These are phyloP conservation scores for Daldinia sp. DNA, from an alignment of 2,329 filamentous ascomycete species.

Conservation along the genomic window DNA sequence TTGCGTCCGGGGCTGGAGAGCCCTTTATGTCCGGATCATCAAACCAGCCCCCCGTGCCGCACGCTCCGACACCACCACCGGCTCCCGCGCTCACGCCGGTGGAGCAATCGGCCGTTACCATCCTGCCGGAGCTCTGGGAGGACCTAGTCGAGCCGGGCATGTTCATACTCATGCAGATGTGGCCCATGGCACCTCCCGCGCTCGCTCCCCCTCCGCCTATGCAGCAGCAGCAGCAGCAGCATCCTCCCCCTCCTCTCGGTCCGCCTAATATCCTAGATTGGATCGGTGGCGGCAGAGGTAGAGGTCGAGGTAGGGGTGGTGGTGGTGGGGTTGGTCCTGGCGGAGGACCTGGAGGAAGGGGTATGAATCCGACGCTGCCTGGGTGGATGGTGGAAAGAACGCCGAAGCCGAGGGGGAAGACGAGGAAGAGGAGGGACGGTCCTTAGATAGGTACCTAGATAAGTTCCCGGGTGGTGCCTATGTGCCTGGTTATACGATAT, in stretches of 20 bases:
- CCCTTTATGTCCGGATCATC: neutral
- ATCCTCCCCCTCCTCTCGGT: neutral
- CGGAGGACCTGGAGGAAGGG: conserved; percentile 23
- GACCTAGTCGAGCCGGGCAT: conserved; percentile 66
- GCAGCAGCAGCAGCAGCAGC: neutral
- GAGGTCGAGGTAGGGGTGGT: conserved; percentile 29
- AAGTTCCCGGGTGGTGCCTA: too few relatives aligned
- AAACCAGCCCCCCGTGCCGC: neutral
- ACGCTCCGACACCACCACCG: conserved; percentile 15
- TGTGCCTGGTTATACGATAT: neutral
- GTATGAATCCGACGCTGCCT: neutral
- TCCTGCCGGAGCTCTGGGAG: conserved; percentile 69
- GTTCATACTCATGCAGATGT: conserved; percentile 69
- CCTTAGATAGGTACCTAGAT: conserved; percentile 1
- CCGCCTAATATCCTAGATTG: neutral
- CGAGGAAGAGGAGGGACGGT: conserved; percentile 41
- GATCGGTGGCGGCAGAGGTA: conserved; percentile 16
- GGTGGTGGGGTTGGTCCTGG: conserved; percentile 9
- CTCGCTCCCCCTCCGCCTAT: conserved; percentile 26
- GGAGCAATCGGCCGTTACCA: conserved; percentile 53
- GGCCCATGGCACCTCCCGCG: conserved; percentile 58
- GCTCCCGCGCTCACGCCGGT: conserved; percentile 22
- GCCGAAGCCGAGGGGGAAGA: conserved; percentile 43
- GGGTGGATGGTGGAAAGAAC: conserved; percentile 16
- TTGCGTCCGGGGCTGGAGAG: neutral